phyloP scores from a whole-genome alignment of 345 rosid genomes.

The Garcia nutans region DNA sequence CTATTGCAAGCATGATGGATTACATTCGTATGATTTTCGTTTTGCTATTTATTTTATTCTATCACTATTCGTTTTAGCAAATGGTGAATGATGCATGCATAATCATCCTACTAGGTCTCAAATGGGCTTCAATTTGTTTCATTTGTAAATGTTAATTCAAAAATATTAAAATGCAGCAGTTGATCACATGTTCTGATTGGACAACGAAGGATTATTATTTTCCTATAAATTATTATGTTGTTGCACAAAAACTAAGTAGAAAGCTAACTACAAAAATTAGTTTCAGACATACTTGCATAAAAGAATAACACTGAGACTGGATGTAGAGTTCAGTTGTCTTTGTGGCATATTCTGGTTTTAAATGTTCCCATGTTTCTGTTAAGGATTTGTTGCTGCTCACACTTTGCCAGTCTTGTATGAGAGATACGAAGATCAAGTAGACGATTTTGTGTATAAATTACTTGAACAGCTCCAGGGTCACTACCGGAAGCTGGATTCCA shows the following conservation, averaged over 20 bases:
- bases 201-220: background rate
- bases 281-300: background rate
- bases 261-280: background rate
- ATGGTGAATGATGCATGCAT: background rate
- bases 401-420: conserved; percentile 89
- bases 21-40: too few relatives aligned
- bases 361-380: conserved; percentile 4
- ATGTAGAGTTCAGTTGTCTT: background rate
- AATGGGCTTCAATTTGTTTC: background rate
- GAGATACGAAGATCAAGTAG: conserved; percentile 75
- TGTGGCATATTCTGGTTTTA: background rate
- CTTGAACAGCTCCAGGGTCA: conserved; percentile 58
- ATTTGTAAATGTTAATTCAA: background rate
- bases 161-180: background rate
- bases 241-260: background rate
- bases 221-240: background rate
- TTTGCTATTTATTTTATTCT: background rate
- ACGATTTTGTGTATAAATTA: conserved; percentile 49
- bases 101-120: background rate
- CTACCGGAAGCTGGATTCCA: conserved; percentile 58
- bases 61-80: background rate
- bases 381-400: conserved; percentile 92
- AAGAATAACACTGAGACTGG: background rate
- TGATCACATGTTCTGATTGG: background rate
- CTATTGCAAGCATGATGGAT: too few relatives aligned